Percentiles rank a stretch among this genome's conserved stretches.
These are phyloP conservation scores for Cyathus striatus DNA, from an alignment of 768 basidiomycete genomes.

Conservation along the genomic window DNA sequence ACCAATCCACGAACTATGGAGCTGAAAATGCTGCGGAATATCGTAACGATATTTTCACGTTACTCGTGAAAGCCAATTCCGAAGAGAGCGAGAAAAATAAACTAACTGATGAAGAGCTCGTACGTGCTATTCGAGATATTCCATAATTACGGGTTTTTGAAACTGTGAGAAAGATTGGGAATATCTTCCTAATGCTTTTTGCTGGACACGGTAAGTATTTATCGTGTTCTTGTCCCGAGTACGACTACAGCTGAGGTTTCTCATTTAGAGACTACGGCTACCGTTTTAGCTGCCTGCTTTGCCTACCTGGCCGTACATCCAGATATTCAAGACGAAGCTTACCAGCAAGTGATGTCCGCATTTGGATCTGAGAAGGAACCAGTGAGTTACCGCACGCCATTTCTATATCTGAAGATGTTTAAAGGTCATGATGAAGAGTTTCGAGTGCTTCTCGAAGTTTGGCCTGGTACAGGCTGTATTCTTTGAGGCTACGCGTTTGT, in stretches of 20 bases:
- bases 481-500: background rate
- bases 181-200: constrained; percentile 46
- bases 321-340: constrained; percentile 43
- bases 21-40: background rate
- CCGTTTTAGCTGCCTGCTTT: constrained; percentile 40
- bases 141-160: background rate
- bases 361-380: constrained; percentile 26
- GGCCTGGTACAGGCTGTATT: constrained; percentile 40
- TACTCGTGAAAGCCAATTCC: constrained; percentile 4
- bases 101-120: constrained; percentile 14
- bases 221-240: background rate
- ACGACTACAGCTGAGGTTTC: background rate
- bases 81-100: background rate
- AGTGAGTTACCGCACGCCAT: constrained; percentile 10
- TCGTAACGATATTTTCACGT: constrained; percentile 23
- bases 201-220: constrained; percentile 49
- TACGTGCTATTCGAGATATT: constrained; percentile 6
- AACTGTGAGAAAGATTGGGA: constrained; percentile 36
- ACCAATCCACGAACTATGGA: constrained; percentile 14
- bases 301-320: constrained; percentile 39
- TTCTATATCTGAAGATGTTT: background rate
- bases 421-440: constrained; percentile 20
- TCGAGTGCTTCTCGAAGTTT: constrained; percentile 35
- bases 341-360: constrained; percentile 35
- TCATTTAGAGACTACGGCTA: constrained; percentile 42